Conservation (phyloP, 352 stramenopile genomes). For the Phytophthora nicotianae region DNA sequence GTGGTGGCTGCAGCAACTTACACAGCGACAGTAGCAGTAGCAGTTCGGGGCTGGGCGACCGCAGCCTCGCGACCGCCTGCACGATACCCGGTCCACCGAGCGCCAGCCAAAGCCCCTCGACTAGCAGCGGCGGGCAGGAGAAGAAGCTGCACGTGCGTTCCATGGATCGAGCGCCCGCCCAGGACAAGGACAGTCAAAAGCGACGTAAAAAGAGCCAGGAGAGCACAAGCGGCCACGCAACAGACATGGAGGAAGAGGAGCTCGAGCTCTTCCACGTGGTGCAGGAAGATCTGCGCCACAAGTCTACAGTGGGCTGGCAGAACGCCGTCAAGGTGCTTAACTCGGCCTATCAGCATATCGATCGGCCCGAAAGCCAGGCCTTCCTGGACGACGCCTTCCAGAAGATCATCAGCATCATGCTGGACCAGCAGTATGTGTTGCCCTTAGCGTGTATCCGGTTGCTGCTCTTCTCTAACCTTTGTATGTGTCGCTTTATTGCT, state of each 20-base stretch:
- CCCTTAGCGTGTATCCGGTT: not conserved
- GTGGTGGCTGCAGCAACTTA: slow-evolving; percentile 13
- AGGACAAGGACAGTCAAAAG: slow-evolving; percentile 65
- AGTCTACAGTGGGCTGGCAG: slow-evolving; percentile 91
- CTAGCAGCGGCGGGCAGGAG: slow-evolving; percentile 42
- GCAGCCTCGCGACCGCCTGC: slow-evolving; percentile 36
- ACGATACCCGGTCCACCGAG: slow-evolving; percentile 42
- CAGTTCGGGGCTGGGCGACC: slow-evolving; percentile 20
- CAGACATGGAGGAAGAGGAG: slow-evolving; percentile 83
- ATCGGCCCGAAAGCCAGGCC: slow-evolving; percentile 70
- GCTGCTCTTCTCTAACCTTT: slow-evolving; percentile 1
- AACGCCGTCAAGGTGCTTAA: slow-evolving; percentile 89
- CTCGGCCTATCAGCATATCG: slow-evolving; percentile 67
- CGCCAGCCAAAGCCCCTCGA: slow-evolving; percentile 36
- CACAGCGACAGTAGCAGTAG: slow-evolving; percentile 9
- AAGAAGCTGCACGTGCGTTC: slow-evolving; percentile 69
- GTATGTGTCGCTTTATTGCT: slow-evolving; percentile 14
- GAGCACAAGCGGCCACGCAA: slow-evolving; percentile 19
- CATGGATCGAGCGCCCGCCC: slow-evolving; percentile 54
- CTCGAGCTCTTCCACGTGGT: slow-evolving; percentile 86
- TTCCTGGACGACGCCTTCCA: slow-evolving; percentile 82
- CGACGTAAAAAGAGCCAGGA: slow-evolving; percentile 75
- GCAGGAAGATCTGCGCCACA: slow-evolving; percentile 83
- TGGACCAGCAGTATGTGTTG: slow-evolving; percentile 86
- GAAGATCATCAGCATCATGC: slow-evolving; percentile 90